Evolutionary conservation across 495 filamentous ascomycete species (phyloP).

Genomic region (Hyphodiscus hymeniophilus): DNA sequence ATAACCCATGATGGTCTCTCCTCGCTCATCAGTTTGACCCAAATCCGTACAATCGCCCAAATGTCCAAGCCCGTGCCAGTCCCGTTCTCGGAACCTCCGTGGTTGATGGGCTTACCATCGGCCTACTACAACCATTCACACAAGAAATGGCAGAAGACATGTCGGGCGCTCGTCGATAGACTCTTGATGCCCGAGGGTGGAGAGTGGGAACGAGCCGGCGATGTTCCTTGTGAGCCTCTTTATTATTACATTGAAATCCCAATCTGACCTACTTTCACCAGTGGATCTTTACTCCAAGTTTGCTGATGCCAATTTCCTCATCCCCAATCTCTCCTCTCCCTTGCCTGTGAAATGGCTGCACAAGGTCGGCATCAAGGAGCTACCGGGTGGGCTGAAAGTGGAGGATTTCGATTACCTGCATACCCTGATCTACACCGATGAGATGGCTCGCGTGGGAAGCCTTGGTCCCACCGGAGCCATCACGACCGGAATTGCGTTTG

Average conservation of each 20-base stretch:
- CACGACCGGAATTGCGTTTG: conserved; percentile 64
- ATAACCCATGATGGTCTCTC: too few relatives aligned
- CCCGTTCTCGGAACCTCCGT: conserved; percentile 70
- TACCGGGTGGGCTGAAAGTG: conserved; percentile 57
- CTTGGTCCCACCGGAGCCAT: conserved; percentile 50
- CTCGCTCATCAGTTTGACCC: too few relatives aligned
- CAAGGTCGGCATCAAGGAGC: conserved; percentile 51
- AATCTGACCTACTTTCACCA: conserved; percentile 23
- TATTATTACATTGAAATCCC: conserved; percentile 41
- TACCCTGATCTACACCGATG: conserved; percentile 59
- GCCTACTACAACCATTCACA: conserved; percentile 59
- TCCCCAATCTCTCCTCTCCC: conserved; percentile 57
- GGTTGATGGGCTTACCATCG: conserved; percentile 58
- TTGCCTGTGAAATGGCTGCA: conserved; percentile 61
- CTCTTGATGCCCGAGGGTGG: conserved; percentile 51
- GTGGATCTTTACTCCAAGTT: conserved; percentile 54
- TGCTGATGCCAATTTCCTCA: conserved; percentile 51
- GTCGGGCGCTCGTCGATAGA: conserved; percentile 53
- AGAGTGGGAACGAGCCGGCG: conserved; percentile 56
- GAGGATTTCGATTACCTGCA: conserved; percentile 72
- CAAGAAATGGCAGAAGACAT: conserved; percentile 56
- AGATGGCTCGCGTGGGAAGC: conserved; percentile 58
- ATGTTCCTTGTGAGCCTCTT: conserved; percentile 50
- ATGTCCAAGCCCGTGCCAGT: conserved; percentile 21
- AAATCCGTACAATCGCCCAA: background rate